Conservation (phyloP, 2,329 filamentous ascomycete species). For the Mycosphaerelloides madeirae region DNA sequence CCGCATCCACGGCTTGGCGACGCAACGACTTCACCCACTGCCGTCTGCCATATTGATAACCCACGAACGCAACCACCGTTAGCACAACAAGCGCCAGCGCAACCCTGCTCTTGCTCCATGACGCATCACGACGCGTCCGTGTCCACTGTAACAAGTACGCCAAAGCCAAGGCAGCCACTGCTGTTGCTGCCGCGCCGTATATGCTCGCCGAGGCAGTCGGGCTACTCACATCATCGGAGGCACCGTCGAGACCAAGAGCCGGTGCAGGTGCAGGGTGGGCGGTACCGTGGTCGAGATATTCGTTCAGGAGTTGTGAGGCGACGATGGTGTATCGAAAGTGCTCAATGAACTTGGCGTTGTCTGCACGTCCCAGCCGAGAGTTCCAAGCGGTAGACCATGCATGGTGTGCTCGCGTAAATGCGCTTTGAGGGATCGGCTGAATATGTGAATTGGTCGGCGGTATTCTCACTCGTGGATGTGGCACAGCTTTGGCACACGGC, state of each 20-base stretch:
- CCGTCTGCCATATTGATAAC: conserved; percentile 68
- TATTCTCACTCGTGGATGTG: conserved; percentile 17
- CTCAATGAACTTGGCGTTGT: conserved; percentile 82
- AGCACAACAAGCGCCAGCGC: conserved; percentile 48
- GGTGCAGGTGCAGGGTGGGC: conserved; percentile 29
- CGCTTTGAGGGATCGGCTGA: conserved; percentile 13
- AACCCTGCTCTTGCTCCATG: conserved; percentile 54
- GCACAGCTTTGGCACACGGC: conserved; percentile 12
- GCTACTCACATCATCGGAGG: conserved; percentile 13
- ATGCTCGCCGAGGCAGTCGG: conserved; percentile 44
- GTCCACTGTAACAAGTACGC: conserved; percentile 70
- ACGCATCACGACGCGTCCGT: conserved; percentile 48
- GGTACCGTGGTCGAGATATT: conserved; percentile 48
- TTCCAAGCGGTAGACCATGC: conserved; percentile 58
- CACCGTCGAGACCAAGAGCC: conserved; percentile 19
- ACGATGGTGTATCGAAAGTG: conserved; percentile 91
- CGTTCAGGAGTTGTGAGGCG: conserved; percentile 80
- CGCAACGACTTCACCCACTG: conserved; percentile 78
- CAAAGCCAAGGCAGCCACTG: conserved; percentile 55
- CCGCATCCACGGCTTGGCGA: conserved; percentile 66
- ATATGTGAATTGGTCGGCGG: conserved; percentile 9
- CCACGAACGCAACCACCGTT: conserved; percentile 50
- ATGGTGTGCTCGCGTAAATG: conserved; percentile 40
- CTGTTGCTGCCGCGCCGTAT: conserved; percentile 63
- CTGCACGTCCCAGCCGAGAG: conserved; percentile 66